Evolutionary conservation across 257 asterid species (phyloP).

Genomic region (Linderniella brevidens): DNA sequence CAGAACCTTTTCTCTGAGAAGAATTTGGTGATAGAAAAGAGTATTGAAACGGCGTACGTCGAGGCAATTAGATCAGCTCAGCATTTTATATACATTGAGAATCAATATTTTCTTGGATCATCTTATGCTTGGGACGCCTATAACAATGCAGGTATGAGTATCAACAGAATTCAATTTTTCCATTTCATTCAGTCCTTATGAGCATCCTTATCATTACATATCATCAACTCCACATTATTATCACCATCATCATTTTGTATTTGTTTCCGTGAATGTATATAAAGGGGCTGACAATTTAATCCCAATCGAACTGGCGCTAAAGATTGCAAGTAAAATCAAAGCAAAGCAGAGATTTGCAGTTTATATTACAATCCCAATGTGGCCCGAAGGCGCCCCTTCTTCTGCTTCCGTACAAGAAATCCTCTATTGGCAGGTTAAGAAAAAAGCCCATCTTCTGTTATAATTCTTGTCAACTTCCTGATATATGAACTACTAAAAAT

Average conservation of each 20-base stretch:
- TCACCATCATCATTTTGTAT: neutral
- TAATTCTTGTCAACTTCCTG: too few species aligned
- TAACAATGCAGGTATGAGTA: constrained; percentile 60
- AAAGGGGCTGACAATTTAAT: constrained; percentile 86
- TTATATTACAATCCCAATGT: constrained; percentile 77
- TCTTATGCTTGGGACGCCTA: constrained; percentile 91
- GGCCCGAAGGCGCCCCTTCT: constrained; percentile 89
- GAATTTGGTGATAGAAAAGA: constrained; percentile 64
- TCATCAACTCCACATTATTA: too few species aligned
- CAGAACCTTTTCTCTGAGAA: constrained; percentile 79
- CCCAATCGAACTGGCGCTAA: constrained; percentile 82
- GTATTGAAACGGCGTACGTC: constrained; percentile 84
- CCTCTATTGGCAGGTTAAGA: constrained; percentile 80
- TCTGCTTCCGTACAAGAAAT: constrained; percentile 90
- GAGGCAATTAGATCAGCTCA: constrained; percentile 89
- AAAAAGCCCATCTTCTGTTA: neutral
- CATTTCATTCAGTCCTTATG: neutral
- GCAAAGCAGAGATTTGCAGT: constrained; percentile 69
- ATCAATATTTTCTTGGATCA: constrained; percentile 87
- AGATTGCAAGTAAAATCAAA: constrained; percentile 71
- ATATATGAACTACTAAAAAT: too few species aligned
- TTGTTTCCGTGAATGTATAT: constrained; percentile 5
- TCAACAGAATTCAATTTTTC: neutral
- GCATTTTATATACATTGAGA: constrained; percentile 86
- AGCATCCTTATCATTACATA: too few species aligned